Percentiles rank a stretch among this genome's conserved stretches.
Evolutionary conservation across 148 eudicot genomes (phyloP).

Genomic region (Cornus controversa): DNA sequence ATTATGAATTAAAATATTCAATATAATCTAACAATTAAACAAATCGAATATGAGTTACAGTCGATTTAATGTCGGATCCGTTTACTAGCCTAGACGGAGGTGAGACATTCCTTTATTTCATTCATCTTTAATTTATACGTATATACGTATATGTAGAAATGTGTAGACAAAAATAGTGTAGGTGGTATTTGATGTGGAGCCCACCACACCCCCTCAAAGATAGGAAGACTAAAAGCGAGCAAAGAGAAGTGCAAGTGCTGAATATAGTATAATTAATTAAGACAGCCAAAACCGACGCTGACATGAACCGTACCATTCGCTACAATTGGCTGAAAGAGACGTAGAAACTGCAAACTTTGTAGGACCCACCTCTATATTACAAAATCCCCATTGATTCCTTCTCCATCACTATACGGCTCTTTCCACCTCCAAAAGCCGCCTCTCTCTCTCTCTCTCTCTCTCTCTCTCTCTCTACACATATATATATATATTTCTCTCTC

Average conservation of each 20-base stretch:
- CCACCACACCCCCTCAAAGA: not conserved
- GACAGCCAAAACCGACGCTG: slow-evolving; percentile 4
- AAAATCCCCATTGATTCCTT: not conserved
- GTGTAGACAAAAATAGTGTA: no score
- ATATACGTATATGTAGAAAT: no score
- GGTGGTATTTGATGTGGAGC: not conserved
- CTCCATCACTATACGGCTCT: slow-evolving; percentile 10
- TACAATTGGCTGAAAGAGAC: not conserved
- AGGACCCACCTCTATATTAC: not conserved
- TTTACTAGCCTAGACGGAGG: no score
- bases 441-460: slow-evolving; percentile 12
- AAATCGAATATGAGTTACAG: no score
- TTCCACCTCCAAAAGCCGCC: slow-evolving; percentile 21
- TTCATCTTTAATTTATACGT: no score
- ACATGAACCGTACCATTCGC: not conserved
- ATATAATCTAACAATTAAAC: no score
- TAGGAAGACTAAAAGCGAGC: not conserved
- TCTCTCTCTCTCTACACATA: no score
- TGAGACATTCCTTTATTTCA: no score
- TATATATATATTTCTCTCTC: not conserved
- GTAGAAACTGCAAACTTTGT: not conserved
- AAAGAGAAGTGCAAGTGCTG: no score
- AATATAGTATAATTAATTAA: no score
- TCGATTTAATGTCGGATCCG: no score
- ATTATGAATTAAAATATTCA: no score